These are phyloP conservation scores for Auriculariales sp. DNA, from an alignment of 768 basidiomycete species.

Conservation along the genomic window DNA sequence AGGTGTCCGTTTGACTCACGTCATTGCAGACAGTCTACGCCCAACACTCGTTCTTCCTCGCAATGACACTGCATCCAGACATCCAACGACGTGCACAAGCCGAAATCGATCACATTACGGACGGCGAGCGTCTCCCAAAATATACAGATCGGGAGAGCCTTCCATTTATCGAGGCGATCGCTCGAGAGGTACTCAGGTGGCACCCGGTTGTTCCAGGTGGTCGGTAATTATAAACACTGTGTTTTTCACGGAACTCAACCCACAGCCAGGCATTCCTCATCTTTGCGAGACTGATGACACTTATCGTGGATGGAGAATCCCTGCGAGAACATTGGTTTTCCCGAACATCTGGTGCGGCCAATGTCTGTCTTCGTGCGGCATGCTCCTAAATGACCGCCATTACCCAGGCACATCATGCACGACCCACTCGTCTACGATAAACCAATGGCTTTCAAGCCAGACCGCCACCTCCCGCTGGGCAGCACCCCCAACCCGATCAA, in stretches of 20 bases:
- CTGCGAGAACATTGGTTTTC: conserved; percentile 20
- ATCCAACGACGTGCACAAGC: conserved; percentile 15
- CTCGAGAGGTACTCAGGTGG: conserved; percentile 17
- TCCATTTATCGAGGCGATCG: conserved; percentile 13
- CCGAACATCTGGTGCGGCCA: conserved; percentile 6
- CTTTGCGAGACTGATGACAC: conserved; percentile 25
- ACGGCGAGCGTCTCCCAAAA: conserved; percentile 12
- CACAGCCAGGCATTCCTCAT: background rate
- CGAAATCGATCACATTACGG: conserved; percentile 17
- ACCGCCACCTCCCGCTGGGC: conserved; percentile 16
- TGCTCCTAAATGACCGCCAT: conserved; percentile 2
- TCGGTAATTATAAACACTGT: background rate
- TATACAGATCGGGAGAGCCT: conserved; percentile 12
- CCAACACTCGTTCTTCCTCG: conserved; percentile 21
- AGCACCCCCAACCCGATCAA: conserved; percentile 20
- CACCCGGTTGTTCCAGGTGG: conserved; percentile 13
- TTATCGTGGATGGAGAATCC: conserved; percentile 30
- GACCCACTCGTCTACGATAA: conserved; percentile 24
- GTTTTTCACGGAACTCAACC: background rate
- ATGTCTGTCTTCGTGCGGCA: conserved; percentile 13
- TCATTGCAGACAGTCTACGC: conserved; percentile 16
- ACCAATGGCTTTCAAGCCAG: conserved; percentile 24
- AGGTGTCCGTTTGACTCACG: too few relatives aligned
- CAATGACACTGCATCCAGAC: conserved; percentile 22
- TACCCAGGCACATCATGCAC: conserved; percentile 25